A percentile compares a stretch with the other conserved stretches of the same genome.
Evolutionary conservation across 2,329 filamentous ascomycete species (phyloP).

Genomic region (Macrophomina phaseolina): DNA sequence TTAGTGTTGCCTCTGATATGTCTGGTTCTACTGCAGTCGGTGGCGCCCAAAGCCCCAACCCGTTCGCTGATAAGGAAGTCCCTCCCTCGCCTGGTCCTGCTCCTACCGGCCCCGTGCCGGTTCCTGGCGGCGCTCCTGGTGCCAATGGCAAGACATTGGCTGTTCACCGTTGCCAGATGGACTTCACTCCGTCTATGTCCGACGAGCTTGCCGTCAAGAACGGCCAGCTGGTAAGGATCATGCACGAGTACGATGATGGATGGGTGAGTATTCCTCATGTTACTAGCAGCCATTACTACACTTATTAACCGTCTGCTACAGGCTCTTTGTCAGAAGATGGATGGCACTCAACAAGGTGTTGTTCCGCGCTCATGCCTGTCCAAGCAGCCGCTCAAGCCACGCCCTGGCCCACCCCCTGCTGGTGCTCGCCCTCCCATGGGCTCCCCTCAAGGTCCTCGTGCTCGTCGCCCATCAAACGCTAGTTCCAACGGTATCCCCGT

Average conservation of each 20-base stretch:
- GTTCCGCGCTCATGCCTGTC: constrained; percentile 93
- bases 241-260: constrained; percentile 97
- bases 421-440: constrained; percentile 61
- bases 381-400: constrained; percentile 86
- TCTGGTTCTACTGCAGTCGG: constrained; percentile 34
- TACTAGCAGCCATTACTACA: not conserved
- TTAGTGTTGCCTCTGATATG: constrained; percentile 27
- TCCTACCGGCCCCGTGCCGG: constrained; percentile 45
- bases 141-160: constrained; percentile 66
- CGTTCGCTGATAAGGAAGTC: constrained; percentile 24
- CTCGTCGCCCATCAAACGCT: constrained; percentile 33
- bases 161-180: constrained; percentile 91
- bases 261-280: constrained; percentile 71
- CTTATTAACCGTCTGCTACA: constrained; percentile 46
- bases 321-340: constrained; percentile 89
- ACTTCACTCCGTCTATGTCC: constrained; percentile 90
- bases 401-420: constrained; percentile 58
- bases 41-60: not conserved
- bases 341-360: constrained; percentile 90
- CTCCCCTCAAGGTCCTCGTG: constrained; percentile 40
- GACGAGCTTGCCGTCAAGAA: constrained; percentile 85
- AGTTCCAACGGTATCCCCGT: constrained; percentile 30
- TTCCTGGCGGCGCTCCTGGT: constrained; percentile 63
- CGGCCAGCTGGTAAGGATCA: constrained; percentile 83
- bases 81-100: constrained; percentile 54